Evolutionary conservation across 2,329 filamentous ascomycete species (phyloP).

Genomic region (Venturia asperata): DNA sequence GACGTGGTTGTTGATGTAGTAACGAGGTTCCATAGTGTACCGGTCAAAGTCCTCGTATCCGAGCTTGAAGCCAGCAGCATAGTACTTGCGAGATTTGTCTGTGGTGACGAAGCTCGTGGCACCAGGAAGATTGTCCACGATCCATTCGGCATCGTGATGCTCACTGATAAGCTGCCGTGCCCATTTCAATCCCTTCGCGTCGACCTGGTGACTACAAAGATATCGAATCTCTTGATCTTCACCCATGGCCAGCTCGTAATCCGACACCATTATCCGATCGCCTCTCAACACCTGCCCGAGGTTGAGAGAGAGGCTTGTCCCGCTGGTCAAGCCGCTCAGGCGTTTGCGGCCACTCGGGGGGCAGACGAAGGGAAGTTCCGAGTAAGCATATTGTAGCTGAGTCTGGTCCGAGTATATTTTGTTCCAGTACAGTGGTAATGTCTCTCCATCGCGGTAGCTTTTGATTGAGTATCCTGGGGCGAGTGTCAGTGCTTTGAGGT

Average conservation of each 20-base stretch:
- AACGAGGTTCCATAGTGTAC: conserved; percentile 53
- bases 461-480: conserved; percentile 69
- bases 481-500: conserved; percentile 12
- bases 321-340: conserved; percentile 62
- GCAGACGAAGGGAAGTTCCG: conserved; percentile 80
- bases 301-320: conserved; percentile 73
- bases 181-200: conserved; percentile 56
- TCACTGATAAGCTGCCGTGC: conserved; percentile 66
- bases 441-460: conserved; percentile 67
- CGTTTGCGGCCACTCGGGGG: conserved; percentile 63
- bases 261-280: conserved; percentile 76
- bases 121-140: conserved; percentile 83
- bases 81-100: conserved; percentile 79
- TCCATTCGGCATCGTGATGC: conserved; percentile 87
- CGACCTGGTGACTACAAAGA: conserved; percentile 63
- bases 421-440: conserved; percentile 80
- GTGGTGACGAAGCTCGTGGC: conserved; percentile 83
- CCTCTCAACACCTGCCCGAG: conserved; percentile 81
- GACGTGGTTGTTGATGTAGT: conserved; percentile 81
- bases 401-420: conserved; percentile 88
- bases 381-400: conserved; percentile 86
- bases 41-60: conserved; percentile 61
- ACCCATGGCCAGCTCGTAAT: conserved; percentile 73
- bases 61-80: conserved; percentile 82
- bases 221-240: conserved; percentile 65